Conservation (phyloP, 106 monocot species). For the Acorus calamus region DNA sequence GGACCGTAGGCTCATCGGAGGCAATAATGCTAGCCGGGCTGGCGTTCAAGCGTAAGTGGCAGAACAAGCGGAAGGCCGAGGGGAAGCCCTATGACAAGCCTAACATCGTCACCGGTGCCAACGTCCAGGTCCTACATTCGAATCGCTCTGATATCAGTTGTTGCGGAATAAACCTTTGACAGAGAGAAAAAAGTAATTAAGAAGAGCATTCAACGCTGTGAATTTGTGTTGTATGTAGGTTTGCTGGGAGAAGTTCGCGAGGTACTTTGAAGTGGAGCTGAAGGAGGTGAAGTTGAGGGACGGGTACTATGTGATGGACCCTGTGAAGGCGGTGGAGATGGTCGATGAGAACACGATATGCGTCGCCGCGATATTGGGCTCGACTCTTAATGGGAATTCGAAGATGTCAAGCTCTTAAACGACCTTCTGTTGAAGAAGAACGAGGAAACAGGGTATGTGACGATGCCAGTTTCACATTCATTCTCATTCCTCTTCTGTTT, state of each 20-base stretch:
- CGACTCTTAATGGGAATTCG: slow-evolving; percentile 74
- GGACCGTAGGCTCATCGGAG: slow-evolving; percentile 63
- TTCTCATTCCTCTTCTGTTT: background rate
- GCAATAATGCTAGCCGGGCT: slow-evolving; percentile 75
- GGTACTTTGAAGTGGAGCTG: slow-evolving; percentile 67
- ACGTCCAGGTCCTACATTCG: slow-evolving; percentile 32
- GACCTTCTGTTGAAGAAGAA: slow-evolving; percentile 49
- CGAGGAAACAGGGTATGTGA: slow-evolving; percentile 37
- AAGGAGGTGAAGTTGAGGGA: slow-evolving; percentile 62
- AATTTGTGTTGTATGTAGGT: slow-evolving; percentile 19
- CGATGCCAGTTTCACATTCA: background rate
- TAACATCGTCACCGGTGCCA: slow-evolving; percentile 70
- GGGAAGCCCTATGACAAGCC: slow-evolving; percentile 62
- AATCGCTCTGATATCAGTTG: too few relatives aligned
- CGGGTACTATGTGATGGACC: slow-evolving; percentile 73
- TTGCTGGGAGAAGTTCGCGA: slow-evolving; percentile 66
- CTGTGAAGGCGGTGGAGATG: slow-evolving; percentile 49
- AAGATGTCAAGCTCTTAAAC: slow-evolving; percentile 61
- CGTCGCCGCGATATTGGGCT: slow-evolving; percentile 62
- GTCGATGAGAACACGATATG: slow-evolving; percentile 73
- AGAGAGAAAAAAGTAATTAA: too few relatives aligned
- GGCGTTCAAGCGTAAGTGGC: slow-evolving; percentile 70
- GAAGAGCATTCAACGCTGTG: too few relatives aligned
- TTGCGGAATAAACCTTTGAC: too few relatives aligned
- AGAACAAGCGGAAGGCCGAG: slow-evolving; percentile 43